Conservation (phyloP, 306 rosid genomes). For the Pueraria montana region DNA sequence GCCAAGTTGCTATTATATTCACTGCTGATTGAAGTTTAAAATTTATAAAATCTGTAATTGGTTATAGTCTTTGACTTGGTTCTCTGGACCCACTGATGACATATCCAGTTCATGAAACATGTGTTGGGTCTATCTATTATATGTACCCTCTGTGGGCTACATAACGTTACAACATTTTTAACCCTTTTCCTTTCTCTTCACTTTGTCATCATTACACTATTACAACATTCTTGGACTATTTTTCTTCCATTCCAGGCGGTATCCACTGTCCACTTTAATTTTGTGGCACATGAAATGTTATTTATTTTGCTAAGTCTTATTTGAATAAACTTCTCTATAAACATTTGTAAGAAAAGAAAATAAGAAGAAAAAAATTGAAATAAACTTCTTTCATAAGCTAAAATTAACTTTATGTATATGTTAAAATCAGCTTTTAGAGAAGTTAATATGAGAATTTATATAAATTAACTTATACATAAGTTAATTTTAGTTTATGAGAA, state of each 20-base stretch:
- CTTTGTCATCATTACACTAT: not conserved
- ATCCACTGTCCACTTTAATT: not conserved
- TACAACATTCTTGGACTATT: not conserved
- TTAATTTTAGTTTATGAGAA: too few species aligned
- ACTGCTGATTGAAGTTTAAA: not conserved
- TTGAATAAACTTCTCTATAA: too few species aligned
- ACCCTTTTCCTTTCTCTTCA: not conserved
- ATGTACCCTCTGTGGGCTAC: too few species aligned
- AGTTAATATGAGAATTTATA: too few species aligned
- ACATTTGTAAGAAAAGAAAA: too few species aligned
- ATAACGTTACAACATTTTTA: too few species aligned
- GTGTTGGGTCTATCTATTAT: not conserved
- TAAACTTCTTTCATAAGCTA: too few species aligned
- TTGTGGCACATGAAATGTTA: constrained; percentile 16
- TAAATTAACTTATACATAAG: too few species aligned
- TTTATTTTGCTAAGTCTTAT: not conserved
- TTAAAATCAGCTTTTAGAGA: too few species aligned
- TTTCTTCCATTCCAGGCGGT: not conserved
- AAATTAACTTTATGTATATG: too few species aligned
- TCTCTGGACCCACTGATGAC: constrained; percentile 7
- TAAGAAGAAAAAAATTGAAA: too few species aligned
- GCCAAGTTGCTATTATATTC: not conserved
- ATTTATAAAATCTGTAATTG: not conserved
- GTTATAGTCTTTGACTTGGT: constrained; percentile 4
- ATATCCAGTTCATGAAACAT: not conserved